These are phyloP conservation scores for Paecilomyces dactylethromorphus DNA, from an alignment of 2,329 filamentous ascomycete species.

Conservation along the genomic window DNA sequence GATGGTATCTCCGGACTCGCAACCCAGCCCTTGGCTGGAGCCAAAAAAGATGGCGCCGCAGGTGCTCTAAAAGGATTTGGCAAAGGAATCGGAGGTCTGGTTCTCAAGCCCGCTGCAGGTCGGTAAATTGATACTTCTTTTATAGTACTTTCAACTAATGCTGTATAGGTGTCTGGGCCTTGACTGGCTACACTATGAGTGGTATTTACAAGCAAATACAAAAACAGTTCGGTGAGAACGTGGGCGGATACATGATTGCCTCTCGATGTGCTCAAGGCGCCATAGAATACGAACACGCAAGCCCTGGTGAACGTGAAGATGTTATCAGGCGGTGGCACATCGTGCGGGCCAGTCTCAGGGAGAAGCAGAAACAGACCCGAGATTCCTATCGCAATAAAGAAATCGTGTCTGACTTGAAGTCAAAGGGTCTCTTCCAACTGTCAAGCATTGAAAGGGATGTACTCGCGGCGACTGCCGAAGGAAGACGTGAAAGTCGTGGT, in stretches of 20 bases:
- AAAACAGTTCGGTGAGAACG: constrained; percentile 62
- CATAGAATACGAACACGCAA: constrained; percentile 54
- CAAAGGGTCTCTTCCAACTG: constrained; percentile 4
- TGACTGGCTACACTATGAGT: constrained; percentile 78
- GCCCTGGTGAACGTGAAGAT: constrained; percentile 54
- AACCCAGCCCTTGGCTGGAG: constrained; percentile 67
- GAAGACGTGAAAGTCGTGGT: constrained; percentile 3
- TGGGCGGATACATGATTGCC: constrained; percentile 72
- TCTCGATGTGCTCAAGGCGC: constrained; percentile 70
- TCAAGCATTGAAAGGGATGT: constrained; percentile 1
- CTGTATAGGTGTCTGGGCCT: constrained; percentile 52
- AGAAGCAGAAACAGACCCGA: constrained; percentile 37
- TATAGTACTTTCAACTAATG: constrained; percentile 2
- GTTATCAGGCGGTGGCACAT: constrained; percentile 62
- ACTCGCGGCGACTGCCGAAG: neutral
- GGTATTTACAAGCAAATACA: constrained; percentile 73
- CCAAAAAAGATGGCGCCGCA: constrained; percentile 55
- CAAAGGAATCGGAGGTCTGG: constrained; percentile 73
- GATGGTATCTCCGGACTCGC: constrained; percentile 77
- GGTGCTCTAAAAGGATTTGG: constrained; percentile 75
- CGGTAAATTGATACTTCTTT: constrained; percentile 21
- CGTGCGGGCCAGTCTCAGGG: constrained; percentile 51
- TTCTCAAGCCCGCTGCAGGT: constrained; percentile 78
- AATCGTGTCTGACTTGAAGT: constrained; percentile 5
- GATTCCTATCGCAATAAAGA: neutral